A percentile compares a stretch with the other conserved stretches of the same genome.
These are phyloP conservation scores for Xylaria sp. DNA, from an alignment of 2,329 filamentous ascomycete species.

Conservation along the genomic window DNA sequence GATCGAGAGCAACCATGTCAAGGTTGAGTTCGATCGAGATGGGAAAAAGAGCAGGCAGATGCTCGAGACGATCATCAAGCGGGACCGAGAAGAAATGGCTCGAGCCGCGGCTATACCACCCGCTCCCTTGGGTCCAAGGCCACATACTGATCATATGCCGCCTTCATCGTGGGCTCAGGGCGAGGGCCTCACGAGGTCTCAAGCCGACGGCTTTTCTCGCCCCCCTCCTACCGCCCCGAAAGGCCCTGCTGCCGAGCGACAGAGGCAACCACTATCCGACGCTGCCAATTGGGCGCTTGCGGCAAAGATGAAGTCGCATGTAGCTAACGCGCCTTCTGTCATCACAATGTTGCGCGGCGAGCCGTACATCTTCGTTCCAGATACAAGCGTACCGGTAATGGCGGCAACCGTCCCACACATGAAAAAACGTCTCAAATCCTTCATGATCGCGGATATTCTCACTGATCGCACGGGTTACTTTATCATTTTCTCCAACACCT, in stretches of 20 bases:
- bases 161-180: conserved; percentile 4
- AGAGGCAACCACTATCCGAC: conserved; percentile 32
- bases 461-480: conserved; percentile 86
- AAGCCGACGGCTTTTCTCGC: conserved; percentile 46
- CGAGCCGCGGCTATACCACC: conserved; percentile 23
- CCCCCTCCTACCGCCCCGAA: conserved; percentile 82
- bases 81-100: conserved; percentile 57
- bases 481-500: conserved; percentile 78
- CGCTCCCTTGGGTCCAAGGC: conserved; percentile 28
- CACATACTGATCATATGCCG: conserved; percentile 26
- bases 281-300: conserved; percentile 35
- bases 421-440: conserved; percentile 81
- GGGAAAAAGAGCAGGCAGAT: conserved; percentile 75
- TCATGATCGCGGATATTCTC: conserved; percentile 73
- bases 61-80: conserved; percentile 68
- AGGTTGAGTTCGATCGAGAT: conserved; percentile 84
- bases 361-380: conserved; percentile 88
- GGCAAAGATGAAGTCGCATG: conserved; percentile 43
- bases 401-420: conserved; percentile 81
- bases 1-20: conserved; percentile 71
- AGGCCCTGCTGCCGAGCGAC: conserved; percentile 62
- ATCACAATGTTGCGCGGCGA: conserved; percentile 65
- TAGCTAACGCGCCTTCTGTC: conserved; percentile 62
- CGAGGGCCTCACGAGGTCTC: conserved; percentile 26
- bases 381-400: conserved; percentile 80